These are phyloP conservation scores for Parathielavia appendiculata DNA, from an alignment of 495 filamentous ascomycete species.

Conservation along the genomic window DNA sequence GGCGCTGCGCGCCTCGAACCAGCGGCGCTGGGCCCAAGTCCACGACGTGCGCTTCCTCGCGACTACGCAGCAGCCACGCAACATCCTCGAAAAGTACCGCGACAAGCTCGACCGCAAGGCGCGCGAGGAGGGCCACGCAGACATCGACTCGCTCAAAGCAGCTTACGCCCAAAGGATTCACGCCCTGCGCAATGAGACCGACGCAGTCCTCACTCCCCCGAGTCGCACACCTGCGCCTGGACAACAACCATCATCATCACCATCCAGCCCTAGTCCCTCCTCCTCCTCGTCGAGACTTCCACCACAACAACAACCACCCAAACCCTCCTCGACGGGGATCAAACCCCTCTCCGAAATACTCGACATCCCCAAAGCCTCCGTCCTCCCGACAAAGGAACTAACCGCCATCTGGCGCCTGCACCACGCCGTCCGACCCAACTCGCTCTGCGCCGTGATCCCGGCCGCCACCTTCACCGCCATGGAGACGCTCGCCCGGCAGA, in stretches of 20 bases:
- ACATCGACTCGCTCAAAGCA: conserved; percentile 70
- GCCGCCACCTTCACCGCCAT: conserved; percentile 64
- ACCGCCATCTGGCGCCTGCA: conserved; percentile 87
- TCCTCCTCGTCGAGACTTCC: neutral
- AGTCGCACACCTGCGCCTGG: conserved; percentile 20
- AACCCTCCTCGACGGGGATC: conserved; percentile 39
- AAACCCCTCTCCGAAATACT: conserved; percentile 81
- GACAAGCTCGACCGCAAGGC: conserved; percentile 82
- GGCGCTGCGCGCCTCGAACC: conserved; percentile 36
- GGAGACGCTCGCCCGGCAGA: conserved; percentile 56
- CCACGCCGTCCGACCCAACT: conserved; percentile 61
- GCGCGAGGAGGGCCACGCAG: conserved; percentile 66
- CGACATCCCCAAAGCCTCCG: conserved; percentile 67
- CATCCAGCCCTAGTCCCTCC: conserved; percentile 9
- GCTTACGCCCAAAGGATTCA: conserved; percentile 80
- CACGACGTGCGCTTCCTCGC: conserved; percentile 88
- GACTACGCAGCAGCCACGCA: conserved; percentile 48
- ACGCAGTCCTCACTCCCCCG: conserved; percentile 41
- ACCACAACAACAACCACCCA: conserved; percentile 11
- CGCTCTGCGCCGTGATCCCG: conserved; percentile 78
- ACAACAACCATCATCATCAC: neutral
- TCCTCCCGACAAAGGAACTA: conserved; percentile 75
- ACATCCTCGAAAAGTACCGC: conserved; percentile 76
- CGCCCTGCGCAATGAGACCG: conserved; percentile 52
- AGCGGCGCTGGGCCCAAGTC: conserved; percentile 85